These are phyloP conservation scores for Byssochlamys sp. DNA, from an alignment of 2,329 filamentous ascomycete species.

Conservation along the genomic window DNA sequence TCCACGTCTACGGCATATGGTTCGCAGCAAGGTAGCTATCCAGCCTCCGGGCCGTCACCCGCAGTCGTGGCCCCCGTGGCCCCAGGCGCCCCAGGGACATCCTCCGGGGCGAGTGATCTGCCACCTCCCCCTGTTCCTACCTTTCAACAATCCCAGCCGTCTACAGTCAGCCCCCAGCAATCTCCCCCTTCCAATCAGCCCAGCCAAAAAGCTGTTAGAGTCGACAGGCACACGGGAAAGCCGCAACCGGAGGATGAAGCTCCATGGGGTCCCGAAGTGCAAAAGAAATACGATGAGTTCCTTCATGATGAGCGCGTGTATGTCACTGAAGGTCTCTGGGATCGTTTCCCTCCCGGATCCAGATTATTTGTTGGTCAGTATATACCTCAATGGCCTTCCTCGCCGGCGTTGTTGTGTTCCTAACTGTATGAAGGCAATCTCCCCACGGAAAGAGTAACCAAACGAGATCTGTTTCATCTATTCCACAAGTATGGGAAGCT, in stretches of 20 bases:
- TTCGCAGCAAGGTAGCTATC: conserved; percentile 29
- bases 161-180: conserved; percentile 16
- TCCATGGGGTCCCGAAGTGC: conserved; percentile 40
- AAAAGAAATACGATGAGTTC: conserved; percentile 43
- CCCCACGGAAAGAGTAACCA: conserved; percentile 83
- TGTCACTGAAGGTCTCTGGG: conserved; percentile 44
- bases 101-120: conserved; percentile 24
- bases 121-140: conserved; percentile 33
- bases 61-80: conserved; percentile 16
- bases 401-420: background rate
- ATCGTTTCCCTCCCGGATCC: conserved; percentile 41
- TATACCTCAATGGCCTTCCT: background rate
- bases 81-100: conserved; percentile 27
- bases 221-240: conserved; percentile 17
- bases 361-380: conserved; percentile 41
- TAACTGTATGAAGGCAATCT: conserved; percentile 59
- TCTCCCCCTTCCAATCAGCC: conserved; percentile 8
- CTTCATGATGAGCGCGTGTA: conserved; percentile 43
- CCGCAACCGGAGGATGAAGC: conserved; percentile 30
- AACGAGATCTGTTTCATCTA: conserved; percentile 83
- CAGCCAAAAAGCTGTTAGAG: conserved; percentile 15
- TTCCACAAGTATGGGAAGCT: conserved; percentile 78
- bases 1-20: conserved; percentile 16
- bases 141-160: conserved; percentile 25
- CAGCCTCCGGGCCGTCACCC: conserved; percentile 13